These are phyloP conservation scores for Verticillium alfalfae DNA, from an alignment of 2,329 filamentous ascomycete species.

Conservation along the genomic window DNA sequence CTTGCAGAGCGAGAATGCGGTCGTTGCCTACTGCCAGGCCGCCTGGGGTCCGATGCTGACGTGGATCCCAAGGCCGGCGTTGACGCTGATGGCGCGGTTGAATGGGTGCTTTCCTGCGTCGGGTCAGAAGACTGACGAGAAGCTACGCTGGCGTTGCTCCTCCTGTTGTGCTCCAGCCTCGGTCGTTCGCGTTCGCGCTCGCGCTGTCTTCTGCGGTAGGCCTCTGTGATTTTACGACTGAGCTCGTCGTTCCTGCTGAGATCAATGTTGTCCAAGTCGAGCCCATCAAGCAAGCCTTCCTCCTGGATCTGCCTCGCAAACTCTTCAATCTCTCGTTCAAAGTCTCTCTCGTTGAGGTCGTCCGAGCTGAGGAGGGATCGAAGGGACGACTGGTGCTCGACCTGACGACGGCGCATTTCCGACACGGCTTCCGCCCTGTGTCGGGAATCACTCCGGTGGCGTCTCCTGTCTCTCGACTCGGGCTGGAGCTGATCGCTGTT, in stretches of 20 bases:
- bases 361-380: conserved; percentile 77
- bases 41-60: conserved; percentile 17
- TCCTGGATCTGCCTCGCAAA: conserved; percentile 85
- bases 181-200: conserved; percentile 35
- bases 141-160: conserved; percentile 32
- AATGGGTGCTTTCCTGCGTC: conserved; percentile 5
- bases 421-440: conserved; percentile 30
- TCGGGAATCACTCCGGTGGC: conserved; percentile 38
- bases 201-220: conserved; percentile 72
- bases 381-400: conserved; percentile 87
- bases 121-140: conserved; percentile 25
- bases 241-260: conserved; percentile 82
- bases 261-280: conserved; percentile 84
- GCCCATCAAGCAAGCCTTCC: conserved; percentile 79
- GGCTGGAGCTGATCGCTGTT: conserved; percentile 30
- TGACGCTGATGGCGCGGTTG: conserved; percentile 10
- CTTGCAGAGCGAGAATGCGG: conserved; percentile 41
- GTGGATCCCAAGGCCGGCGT: neutral
- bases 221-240: conserved; percentile 83
- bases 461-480: conserved; percentile 28
- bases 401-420: conserved; percentile 44
- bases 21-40: conserved; percentile 18
- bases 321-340: conserved; percentile 84
- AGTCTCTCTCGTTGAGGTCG: conserved; percentile 69
- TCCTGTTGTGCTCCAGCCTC: conserved; percentile 41